Conservation (phyloP, 108 stramenopile species). For the Nitzschia palea region DNA sequence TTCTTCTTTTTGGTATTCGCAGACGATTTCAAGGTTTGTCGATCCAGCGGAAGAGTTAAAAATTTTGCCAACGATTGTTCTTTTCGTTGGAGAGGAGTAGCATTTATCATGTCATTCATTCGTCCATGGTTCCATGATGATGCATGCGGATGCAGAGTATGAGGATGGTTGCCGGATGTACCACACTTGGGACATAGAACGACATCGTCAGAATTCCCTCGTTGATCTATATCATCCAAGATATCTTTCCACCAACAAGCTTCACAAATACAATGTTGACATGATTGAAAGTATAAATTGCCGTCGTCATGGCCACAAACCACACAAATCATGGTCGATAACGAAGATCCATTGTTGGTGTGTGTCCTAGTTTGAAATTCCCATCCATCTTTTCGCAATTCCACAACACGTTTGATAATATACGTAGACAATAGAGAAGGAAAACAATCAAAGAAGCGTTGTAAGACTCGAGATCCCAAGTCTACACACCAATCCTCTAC, state of each 20-base stretch:
- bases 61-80: constrained; percentile 47
- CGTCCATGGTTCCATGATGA: too few species aligned
- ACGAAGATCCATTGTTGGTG: not conserved
- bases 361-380: not conserved
- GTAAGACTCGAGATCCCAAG: constrained; percentile 33
- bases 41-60: constrained; percentile 42
- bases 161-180: too few species aligned
- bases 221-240: constrained; percentile 39
- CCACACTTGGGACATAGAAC: not conserved
- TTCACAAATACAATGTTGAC: constrained; percentile 59
- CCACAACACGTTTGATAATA: constrained; percentile 61
- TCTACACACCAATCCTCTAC: constrained; percentile 2
- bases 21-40: constrained; percentile 41
- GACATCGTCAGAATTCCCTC: constrained; percentile 28
- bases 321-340: not conserved
- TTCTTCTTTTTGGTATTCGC: constrained; percentile 31
- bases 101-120: constrained; percentile 5
- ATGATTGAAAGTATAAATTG: constrained; percentile 7
- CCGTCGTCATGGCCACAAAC: not conserved
- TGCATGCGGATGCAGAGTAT: too few species aligned
- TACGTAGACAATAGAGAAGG: constrained; percentile 61
- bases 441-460: constrained; percentile 58
- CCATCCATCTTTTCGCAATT: constrained; percentile 54
- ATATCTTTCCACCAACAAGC: constrained; percentile 67
- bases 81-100: constrained; percentile 18